Percentiles rank a stretch among this genome's conserved stretches.
These are phyloP conservation scores for Hevea brasiliensis DNA, from an alignment of 345 rosid species.

Conservation along the genomic window DNA sequence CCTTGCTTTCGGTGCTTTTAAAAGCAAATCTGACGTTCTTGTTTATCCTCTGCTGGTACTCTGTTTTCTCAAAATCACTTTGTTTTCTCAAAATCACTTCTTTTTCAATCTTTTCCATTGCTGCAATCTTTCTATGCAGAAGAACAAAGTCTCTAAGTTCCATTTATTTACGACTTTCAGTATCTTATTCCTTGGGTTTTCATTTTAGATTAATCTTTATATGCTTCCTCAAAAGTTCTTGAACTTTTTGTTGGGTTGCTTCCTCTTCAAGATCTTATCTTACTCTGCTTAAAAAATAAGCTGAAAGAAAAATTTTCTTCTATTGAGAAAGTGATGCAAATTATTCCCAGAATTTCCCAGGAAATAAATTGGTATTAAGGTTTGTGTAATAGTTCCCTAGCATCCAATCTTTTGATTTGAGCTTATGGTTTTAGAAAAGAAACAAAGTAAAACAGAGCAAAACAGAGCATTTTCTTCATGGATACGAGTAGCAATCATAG, in stretches of 20 bases:
- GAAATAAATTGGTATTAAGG: slow-evolving; percentile 16
- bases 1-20: slow-evolving; percentile 43
- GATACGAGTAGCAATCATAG: slow-evolving; percentile 53
- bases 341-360: slow-evolving; percentile 34
- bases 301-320: slow-evolving; percentile 27
- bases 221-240: slow-evolving; percentile 14
- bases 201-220: slow-evolving; percentile 3
- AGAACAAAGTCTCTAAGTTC: slow-evolving; percentile 4
- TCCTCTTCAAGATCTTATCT: slow-evolving; percentile 79
- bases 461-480: slow-evolving; percentile 40
- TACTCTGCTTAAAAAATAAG: slow-evolving; percentile 62
- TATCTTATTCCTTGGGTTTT: slow-evolving; percentile 4
- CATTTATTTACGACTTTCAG: neutral
- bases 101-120: slow-evolving; percentile 1
- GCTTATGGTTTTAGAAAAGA: slow-evolving; percentile 1
- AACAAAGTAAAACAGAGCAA: slow-evolving; percentile 14
- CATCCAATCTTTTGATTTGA: slow-evolving; percentile 23
- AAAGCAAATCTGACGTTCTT: slow-evolving; percentile 20
- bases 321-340: slow-evolving; percentile 40
- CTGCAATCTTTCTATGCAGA: neutral
- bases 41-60: neutral
- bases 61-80: neutral
- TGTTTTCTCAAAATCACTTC: neutral
- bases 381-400: slow-evolving; percentile 27
- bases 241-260: slow-evolving; percentile 43